A percentile compares a stretch with the other conserved stretches of the same genome.
Conservation (phyloP, 306 rosid genomes). For the Prunus davidiana region DNA sequence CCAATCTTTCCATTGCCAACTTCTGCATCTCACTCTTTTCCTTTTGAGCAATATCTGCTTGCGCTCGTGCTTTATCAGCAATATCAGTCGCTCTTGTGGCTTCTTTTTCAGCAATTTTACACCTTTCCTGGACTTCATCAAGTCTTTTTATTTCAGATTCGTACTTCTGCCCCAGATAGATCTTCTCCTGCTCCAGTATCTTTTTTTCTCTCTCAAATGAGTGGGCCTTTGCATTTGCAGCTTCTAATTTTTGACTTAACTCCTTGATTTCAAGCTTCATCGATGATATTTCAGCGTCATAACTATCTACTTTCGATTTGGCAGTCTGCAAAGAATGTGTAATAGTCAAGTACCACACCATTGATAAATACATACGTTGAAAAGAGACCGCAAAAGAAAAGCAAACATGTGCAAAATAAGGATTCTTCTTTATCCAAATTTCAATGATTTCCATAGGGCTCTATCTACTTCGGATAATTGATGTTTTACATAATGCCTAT, state of each 20-base stretch:
- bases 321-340: slow-evolving; percentile 63
- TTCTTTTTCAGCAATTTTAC: slow-evolving; percentile 69
- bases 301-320: slow-evolving; percentile 71
- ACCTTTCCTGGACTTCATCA: slow-evolving; percentile 77
- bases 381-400: not conserved
- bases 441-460: not conserved
- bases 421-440: not conserved
- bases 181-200: slow-evolving; percentile 71
- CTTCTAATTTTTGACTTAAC: slow-evolving; percentile 58
- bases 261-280: slow-evolving; percentile 63
- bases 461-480: no score
- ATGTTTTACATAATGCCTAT: no score
- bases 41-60: slow-evolving; percentile 58
- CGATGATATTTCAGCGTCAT: slow-evolving; percentile 60
- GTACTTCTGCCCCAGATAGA: slow-evolving; percentile 68
- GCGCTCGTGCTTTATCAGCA: slow-evolving; percentile 72
- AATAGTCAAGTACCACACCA: not conserved
- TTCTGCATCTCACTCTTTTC: slow-evolving; percentile 86
- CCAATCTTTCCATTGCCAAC: slow-evolving; percentile 77
- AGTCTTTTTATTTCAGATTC: slow-evolving; percentile 68
- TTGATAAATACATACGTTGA: not conserved
- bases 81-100: slow-evolving; percentile 68
- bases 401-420: not conserved
- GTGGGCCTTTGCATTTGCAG: slow-evolving; percentile 57
- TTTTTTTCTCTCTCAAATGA: slow-evolving; percentile 71